Conservation (phyloP, 805 yeast species). For the Ogataea saltuana region DNA sequence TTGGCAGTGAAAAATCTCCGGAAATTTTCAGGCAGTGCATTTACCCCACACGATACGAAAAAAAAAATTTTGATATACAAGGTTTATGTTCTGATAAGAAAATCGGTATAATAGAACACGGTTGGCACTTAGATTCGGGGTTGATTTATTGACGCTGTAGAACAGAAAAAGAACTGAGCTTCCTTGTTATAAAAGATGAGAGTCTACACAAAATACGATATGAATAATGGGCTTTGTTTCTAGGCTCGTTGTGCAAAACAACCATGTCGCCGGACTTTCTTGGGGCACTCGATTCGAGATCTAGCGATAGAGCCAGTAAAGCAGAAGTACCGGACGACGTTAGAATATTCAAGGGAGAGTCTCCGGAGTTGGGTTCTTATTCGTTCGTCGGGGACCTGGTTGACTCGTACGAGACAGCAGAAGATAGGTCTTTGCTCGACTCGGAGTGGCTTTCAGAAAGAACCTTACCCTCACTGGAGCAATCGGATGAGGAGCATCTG, state of each 20-base stretch:
- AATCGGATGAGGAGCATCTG: constrained; percentile 5
- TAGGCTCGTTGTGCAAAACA: not conserved
- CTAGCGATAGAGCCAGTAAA: too few species aligned
- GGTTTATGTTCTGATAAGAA: constrained; percentile 6
- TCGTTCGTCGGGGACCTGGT: not conserved
- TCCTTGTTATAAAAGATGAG: not conserved
- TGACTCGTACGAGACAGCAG: constrained; percentile 2
- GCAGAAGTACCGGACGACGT: too few species aligned
- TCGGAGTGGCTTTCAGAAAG: constrained; percentile 2
- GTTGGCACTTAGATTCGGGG: not conserved
- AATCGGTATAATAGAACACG: too few species aligned
- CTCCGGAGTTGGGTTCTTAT: not conserved
- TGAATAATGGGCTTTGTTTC: not conserved
- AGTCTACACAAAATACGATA: too few species aligned
- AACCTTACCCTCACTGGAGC: constrained; percentile 4
- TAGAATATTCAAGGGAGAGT: constrained; percentile 1
- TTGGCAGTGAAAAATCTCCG: constrained; percentile 30
- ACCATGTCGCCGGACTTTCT: constrained; percentile 2
- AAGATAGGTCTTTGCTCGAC: not conserved
- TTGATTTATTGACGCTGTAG: not conserved
- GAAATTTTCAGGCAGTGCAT: not conserved
- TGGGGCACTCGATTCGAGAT: not conserved
- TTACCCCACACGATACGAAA: constrained; percentile 1
- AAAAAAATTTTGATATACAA: constrained; percentile 2
- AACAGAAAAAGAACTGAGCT: not conserved